Base-by-base conservation (phyloP, 1,284 basidiomycete species). In the Coniferiporia sulphurascens region DNA sequence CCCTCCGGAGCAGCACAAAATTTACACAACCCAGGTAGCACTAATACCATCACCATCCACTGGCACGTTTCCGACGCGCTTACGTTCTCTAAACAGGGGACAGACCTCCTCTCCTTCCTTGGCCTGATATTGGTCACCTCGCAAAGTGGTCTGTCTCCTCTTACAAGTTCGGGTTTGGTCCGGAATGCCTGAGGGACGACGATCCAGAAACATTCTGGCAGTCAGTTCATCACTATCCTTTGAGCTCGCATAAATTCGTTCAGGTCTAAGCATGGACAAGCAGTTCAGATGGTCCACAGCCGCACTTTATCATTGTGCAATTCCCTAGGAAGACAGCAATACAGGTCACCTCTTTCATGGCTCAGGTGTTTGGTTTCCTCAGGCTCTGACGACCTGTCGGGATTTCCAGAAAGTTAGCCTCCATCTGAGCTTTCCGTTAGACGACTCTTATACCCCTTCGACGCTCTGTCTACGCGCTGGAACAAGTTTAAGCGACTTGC, bases 191-290 rank as follows among this genome's bases (percentile, higher is more conserved):
- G 53, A 81, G 86, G 13, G 95, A 98, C 67, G 82, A 84, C 21
- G 91, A 98, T 69, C 87, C 92, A 45, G 87, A 91, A 46, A 98
- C 95, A 0, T 95, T 98, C 67, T 99, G 97, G 97, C 97, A 99
- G 95, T 98, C 73, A 70, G 93, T n/a, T 41, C 27, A 41, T 43
- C 27, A 15, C 32, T 34, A 48, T 46, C 52, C 32, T 13, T 7
- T 38, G 12, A n/a, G 12, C n/a, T 46, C 35, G 7, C 21, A 19
- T 19, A 15, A 10, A 51, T 48, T 46, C 19, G 41, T 43, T 43
- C 8, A 19, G 17, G 38, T 15, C 44, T 19, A 17, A 46, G 8
- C 44, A n/a, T 27, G 27, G 5, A 27, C 27, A 55, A 59, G 15
- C 71, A 98, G 96, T 71, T 96, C 93, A 5, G 97, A 99, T 70